Percentiles rank a stretch among this genome's conserved stretches.
Evolutionary conservation across 345 rosid genomes (phyloP).

Genomic region (Pugionium cornutum): DNA sequence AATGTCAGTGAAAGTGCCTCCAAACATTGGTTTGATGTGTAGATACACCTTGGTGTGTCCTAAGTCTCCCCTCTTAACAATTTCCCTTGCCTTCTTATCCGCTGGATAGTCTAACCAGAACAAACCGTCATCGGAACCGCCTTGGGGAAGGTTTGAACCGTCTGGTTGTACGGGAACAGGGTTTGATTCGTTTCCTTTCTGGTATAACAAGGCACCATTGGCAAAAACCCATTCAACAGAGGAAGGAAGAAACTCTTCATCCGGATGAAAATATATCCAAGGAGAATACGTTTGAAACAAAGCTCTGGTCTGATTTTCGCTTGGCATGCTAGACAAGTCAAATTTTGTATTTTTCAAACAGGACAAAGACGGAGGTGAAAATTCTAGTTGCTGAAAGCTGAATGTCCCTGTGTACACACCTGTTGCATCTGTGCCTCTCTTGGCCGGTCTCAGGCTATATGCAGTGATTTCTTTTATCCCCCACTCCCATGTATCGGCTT

Average conservation of each 20-base stretch:
- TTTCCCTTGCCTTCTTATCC: conserved; percentile 47
- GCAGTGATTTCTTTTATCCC: conserved; percentile 46
- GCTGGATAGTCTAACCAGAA: conserved; percentile 78
- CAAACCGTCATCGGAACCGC: conserved; percentile 65
- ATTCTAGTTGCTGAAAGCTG: conserved; percentile 39
- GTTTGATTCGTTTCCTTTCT: conserved; percentile 60
- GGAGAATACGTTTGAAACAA: conserved; percentile 63
- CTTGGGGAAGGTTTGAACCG: conserved; percentile 85
- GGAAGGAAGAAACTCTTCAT: conserved; percentile 65
- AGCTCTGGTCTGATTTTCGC: conserved; percentile 43
- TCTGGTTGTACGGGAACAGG: conserved; percentile 51
- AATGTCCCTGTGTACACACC: conserved; percentile 71
- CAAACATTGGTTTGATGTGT: conserved; percentile 74
- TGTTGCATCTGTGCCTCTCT: conserved; percentile 48
- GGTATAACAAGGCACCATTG: conserved; percentile 65
- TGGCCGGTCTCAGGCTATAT: conserved; percentile 48
- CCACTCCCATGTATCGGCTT: conserved; percentile 61
- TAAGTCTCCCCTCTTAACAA: conserved; percentile 66
- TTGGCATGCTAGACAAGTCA: conserved; percentile 57
- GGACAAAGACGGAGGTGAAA: conserved; percentile 29
- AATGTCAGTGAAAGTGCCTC: conserved; percentile 77
- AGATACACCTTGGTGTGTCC: conserved; percentile 51
- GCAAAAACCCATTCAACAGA: conserved; percentile 66
- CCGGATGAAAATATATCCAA: conserved; percentile 64
- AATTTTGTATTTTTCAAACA: conserved; percentile 58